A percentile compares a stretch with the other conserved stretches of the same genome.
Evolutionary conservation across 1,139 yeast genomes (phyloP).

Genomic region (Kodamaea ohmeri): DNA sequence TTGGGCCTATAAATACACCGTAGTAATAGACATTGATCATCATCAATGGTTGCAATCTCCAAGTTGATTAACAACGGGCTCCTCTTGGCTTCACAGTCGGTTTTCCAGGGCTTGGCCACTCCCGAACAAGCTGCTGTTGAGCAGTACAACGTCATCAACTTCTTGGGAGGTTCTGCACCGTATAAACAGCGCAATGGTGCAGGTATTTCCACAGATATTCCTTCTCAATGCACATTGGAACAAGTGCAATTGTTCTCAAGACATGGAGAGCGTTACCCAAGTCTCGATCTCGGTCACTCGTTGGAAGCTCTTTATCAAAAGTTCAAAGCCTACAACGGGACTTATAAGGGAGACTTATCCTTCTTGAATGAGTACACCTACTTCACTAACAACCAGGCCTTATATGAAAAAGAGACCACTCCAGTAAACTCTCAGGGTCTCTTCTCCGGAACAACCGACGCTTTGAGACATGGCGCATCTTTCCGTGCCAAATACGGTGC

Average conservation of each 20-base stretch:
- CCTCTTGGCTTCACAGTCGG: slow-evolving; percentile 24
- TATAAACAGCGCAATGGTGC: slow-evolving; percentile 44
- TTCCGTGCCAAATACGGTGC: slow-evolving; percentile 35
- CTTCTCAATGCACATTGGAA: slow-evolving; percentile 53
- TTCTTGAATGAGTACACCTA: slow-evolving; percentile 35
- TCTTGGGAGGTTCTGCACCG: slow-evolving; percentile 49
- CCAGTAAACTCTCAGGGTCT: slow-evolving; percentile 16
- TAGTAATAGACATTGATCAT: too few species aligned
- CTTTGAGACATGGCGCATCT: slow-evolving; percentile 32
- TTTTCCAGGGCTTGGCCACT: slow-evolving; percentile 31
- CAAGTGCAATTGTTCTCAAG: slow-evolving; percentile 65
- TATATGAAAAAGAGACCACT: slow-evolving; percentile 26
- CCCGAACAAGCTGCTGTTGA: slow-evolving; percentile 39
- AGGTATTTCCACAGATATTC: slow-evolving; percentile 47
- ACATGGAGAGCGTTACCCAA: slow-evolving; percentile 73
- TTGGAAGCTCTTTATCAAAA: slow-evolving; percentile 20
- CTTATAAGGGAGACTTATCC: slow-evolving; percentile 30
- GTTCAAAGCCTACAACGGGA: slow-evolving; percentile 22
- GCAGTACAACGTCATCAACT: slow-evolving; percentile 41
- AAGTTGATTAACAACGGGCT: slow-evolving; percentile 29
- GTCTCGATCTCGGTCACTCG: slow-evolving; percentile 13
- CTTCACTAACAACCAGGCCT: slow-evolving; percentile 23
- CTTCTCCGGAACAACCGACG: slow-evolving; percentile 28
- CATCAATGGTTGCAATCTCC: slow-evolving; percentile 34
- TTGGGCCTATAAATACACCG: too few species aligned